phyloP scores from a whole-genome alignment of 768 basidiomycete species.

The Punctularia strigosozonata region DNA sequence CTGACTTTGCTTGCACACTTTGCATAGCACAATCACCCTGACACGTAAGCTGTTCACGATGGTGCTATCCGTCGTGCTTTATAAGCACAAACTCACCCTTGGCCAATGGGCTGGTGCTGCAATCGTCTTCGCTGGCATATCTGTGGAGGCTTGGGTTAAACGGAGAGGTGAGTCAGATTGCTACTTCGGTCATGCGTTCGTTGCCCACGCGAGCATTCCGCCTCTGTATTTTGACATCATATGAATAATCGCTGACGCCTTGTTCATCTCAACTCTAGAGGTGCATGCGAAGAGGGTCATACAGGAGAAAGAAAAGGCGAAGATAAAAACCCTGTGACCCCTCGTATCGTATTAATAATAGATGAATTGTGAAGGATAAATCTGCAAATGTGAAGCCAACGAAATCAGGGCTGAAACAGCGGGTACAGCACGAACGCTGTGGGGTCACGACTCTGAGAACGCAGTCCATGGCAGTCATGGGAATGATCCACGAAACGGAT shows the following conservation, averaged over 20 bases:
- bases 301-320: conserved; percentile 75
- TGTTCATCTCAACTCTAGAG: conserved; percentile 37
- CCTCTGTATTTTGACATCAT: conserved; percentile 1
- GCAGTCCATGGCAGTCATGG: no score
- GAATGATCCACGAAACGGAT: no score
- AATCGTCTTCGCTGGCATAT: conserved; percentile 92
- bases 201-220: no score
- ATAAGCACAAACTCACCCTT: conserved; percentile 69
- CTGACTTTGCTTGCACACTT: conserved; percentile 5
- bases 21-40: conserved; percentile 76
- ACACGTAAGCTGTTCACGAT: conserved; percentile 97
- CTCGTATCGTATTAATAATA: no score
- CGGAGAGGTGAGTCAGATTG: conserved; percentile 70
- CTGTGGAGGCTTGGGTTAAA: conserved; percentile 86
- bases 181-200: no score
- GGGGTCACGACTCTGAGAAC: no score
- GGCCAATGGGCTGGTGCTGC: conserved; percentile 93
- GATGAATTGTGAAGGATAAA: no score
- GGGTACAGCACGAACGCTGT: no score
- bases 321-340: conserved; percentile 61
- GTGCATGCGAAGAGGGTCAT: conserved; percentile 72
- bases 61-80: conserved; percentile 88
- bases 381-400: no score
- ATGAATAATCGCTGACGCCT: neutral
- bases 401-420: no score